These are phyloP conservation scores for Clathrospora elynae DNA, from an alignment of 2,329 filamentous ascomycete species.

Conservation along the genomic window DNA sequence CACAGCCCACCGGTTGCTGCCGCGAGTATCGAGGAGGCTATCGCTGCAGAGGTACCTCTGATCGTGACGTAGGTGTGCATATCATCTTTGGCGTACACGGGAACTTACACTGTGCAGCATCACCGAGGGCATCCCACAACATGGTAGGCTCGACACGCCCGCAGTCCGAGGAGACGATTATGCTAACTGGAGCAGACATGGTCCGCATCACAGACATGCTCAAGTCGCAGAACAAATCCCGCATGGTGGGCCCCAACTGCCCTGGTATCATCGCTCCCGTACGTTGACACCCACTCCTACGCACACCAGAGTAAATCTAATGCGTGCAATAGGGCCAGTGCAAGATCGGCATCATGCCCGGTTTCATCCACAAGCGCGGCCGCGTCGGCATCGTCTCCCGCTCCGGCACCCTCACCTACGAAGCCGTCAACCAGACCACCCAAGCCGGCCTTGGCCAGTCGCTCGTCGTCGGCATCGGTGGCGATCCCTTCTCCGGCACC, in stretches of 20 bases:
- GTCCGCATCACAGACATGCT: constrained; percentile 97
- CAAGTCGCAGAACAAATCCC: constrained; percentile 96
- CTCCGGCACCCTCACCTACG: constrained; percentile 97
- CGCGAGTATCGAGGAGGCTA: constrained; percentile 94
- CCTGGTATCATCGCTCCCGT: constrained; percentile 89
- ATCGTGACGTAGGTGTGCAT: constrained; percentile 72
- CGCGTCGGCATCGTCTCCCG: constrained; percentile 98
- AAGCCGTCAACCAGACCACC: constrained; percentile 99
- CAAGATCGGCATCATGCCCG: constrained; percentile 99
- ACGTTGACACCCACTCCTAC: constrained; percentile 29
- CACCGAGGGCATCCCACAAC: constrained; percentile 96
- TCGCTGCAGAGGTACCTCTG: constrained; percentile 88
- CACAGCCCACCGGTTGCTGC: constrained; percentile 85
- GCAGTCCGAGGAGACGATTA: background rate
- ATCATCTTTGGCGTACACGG: constrained; percentile 10
- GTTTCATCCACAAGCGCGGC: constrained; percentile 99
- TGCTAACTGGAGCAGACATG: constrained; percentile 71
- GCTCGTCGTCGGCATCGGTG: constrained; percentile 96
- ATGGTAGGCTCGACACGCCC: constrained; percentile 67
- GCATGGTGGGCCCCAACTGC: constrained; percentile 96
- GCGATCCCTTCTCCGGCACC: constrained; percentile 97
- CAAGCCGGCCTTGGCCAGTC: constrained; percentile 96
- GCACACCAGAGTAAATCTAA: constrained; percentile 19
- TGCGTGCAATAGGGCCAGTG: constrained; percentile 75
- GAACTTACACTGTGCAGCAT: constrained; percentile 61